A percentile compares a stretch with the other conserved stretches of the same genome.
These are phyloP conservation scores for Marasmius oreades DNA, from an alignment of 1,284 basidiomycete species.

Conservation along the genomic window DNA sequence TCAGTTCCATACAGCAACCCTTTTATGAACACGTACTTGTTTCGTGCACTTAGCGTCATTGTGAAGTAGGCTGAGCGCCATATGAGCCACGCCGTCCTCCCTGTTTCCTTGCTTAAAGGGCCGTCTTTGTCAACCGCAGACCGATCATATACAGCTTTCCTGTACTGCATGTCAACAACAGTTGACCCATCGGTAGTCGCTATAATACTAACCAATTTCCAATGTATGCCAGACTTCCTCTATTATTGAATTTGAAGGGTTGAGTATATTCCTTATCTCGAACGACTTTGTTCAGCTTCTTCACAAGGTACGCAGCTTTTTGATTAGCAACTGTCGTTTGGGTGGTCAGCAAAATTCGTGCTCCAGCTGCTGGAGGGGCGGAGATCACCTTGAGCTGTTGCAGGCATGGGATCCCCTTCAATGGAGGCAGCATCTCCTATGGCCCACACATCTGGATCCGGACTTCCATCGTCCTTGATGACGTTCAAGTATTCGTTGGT, in stretches of 20 bases:
- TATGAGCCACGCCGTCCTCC: constrained; percentile 72
- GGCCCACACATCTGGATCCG: constrained; percentile 75
- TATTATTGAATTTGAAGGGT: constrained; percentile 50
- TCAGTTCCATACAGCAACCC: neutral
- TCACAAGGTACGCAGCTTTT: constrained; percentile 71
- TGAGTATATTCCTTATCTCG: constrained; percentile 34
- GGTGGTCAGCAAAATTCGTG: neutral
- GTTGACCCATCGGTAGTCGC: constrained; percentile 5
- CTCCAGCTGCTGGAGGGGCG: neutral
- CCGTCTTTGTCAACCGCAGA: constrained; percentile 43
- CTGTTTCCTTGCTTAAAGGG: constrained; percentile 58
- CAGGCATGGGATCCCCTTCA: constrained; percentile 64
- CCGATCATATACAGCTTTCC: constrained; percentile 77
- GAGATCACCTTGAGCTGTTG: constrained; percentile 77
- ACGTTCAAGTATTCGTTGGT: constrained; percentile 65
- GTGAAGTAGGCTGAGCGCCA: constrained; percentile 83
- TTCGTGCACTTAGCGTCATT: constrained; percentile 72
- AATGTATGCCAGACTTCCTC: constrained; percentile 78
- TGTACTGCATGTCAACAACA: constrained; percentile 22
- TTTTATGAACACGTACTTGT: constrained; percentile 48
- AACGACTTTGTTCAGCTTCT: constrained; percentile 63
- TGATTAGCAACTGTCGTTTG: constrained; percentile 70
- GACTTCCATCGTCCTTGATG: constrained; percentile 49
- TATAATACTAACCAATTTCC: constrained; percentile 58
- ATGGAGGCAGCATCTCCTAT: constrained; percentile 79